These are phyloP conservation scores for Daldinia grandis DNA, from an alignment of 495 filamentous ascomycete genomes.

Conservation along the genomic window DNA sequence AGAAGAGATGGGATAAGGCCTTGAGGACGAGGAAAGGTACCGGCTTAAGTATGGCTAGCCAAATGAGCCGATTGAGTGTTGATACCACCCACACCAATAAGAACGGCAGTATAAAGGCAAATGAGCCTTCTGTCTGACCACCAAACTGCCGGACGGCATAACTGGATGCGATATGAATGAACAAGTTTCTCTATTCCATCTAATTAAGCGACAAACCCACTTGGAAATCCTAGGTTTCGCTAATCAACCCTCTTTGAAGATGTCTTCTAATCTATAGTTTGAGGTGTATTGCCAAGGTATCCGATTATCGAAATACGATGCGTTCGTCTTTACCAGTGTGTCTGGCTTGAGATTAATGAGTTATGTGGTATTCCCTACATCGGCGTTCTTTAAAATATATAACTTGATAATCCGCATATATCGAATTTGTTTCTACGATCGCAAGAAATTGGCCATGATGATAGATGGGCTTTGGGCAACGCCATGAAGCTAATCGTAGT, in stretches of 20 bases:
- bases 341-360: not conserved
- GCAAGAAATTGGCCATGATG: not conserved
- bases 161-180: not conserved
- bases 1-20: conserved; percentile 54
- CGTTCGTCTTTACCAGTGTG: not conserved
- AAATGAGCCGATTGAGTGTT: conserved; percentile 50
- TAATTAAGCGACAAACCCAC: not conserved
- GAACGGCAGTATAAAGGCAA: conserved; percentile 16
- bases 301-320: not conserved
- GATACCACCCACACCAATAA: conserved; percentile 23
- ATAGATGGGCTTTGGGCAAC: not conserved
- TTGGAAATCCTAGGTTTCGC: not conserved
- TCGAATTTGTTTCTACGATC: not conserved
- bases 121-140: not conserved
- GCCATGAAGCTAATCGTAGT: not conserved
- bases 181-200: not conserved
- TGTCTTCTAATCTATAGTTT: not conserved
- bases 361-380: not conserved
- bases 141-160: not conserved
- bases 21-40: conserved; percentile 56
- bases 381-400: not conserved
- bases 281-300: not conserved
- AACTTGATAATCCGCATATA: not conserved
- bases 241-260: not conserved
- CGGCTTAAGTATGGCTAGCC: conserved; percentile 52